phyloP scores from a whole-genome alignment of 2,329 filamentous ascomycete genomes.

The Claviceps sorghi region DNA sequence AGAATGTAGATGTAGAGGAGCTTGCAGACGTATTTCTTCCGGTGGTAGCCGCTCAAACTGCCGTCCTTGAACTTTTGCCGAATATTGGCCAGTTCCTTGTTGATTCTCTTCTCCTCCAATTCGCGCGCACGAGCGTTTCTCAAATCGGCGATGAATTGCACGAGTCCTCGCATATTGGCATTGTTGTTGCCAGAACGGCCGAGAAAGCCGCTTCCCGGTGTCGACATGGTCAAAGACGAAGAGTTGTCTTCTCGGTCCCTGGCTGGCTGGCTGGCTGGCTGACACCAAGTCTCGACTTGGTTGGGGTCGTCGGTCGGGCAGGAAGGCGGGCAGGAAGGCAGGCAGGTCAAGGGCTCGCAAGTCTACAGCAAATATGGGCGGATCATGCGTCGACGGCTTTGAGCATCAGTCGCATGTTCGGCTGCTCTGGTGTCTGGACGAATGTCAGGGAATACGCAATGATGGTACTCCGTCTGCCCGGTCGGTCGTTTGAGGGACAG shows the following conservation, averaged over 20 bases:
- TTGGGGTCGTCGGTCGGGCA: background rate
- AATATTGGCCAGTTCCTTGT: slow-evolving; percentile 98
- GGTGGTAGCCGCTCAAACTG: slow-evolving; percentile 88
- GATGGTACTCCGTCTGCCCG: background rate
- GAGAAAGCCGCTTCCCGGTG: slow-evolving; percentile 45
- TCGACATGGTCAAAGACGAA: slow-evolving; percentile 33
- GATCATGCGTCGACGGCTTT: background rate
- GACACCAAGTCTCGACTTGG: background rate
- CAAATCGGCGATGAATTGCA: slow-evolving; percentile 96
- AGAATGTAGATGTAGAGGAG: slow-evolving; percentile 98
- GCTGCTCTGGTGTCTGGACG: background rate
- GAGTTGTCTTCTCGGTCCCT: slow-evolving; percentile 4
- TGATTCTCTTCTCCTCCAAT: slow-evolving; percentile 96
- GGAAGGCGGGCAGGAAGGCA: background rate
- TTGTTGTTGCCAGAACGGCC: slow-evolving; percentile 51
- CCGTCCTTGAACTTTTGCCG: slow-evolving; percentile 96
- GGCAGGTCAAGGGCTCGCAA: background rate
- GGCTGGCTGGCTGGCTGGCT: slow-evolving; percentile 4
- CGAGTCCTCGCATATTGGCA: slow-evolving; percentile 65
- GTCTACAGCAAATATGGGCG: background rate
- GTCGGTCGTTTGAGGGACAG: background rate
- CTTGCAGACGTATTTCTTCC: slow-evolving; percentile 99
- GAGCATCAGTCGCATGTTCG: background rate
- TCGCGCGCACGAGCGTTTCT: slow-evolving; percentile 89
- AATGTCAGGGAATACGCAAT: background rate